Evolutionary conservation across 495 filamentous ascomycete species (phyloP).

Genomic region (Evernia prunastri): DNA sequence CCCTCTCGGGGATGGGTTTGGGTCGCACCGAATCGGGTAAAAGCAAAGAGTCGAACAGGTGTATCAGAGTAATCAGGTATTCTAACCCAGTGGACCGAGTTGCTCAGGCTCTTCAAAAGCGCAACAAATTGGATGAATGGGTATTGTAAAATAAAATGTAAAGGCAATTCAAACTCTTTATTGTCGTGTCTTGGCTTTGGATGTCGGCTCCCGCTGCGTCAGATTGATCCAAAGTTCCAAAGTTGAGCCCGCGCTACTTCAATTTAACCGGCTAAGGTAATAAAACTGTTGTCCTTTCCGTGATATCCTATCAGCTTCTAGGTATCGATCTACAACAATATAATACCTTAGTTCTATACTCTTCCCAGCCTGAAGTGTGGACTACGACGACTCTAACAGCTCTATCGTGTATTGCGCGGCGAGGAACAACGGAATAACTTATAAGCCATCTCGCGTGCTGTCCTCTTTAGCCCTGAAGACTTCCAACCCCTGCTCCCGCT

Average conservation of each 20-base stretch:
- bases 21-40: constrained; percentile 31
- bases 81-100: background rate
- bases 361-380: background rate
- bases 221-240: background rate
- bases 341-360: too few species aligned
- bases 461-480: background rate
- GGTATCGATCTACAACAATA: background rate
- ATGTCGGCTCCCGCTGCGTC: background rate
- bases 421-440: too few species aligned
- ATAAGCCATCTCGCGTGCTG: background rate
- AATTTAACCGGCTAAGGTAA: too few species aligned
- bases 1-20: constrained; percentile 26
- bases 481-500: constrained; percentile 13
- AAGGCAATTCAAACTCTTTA: background rate
- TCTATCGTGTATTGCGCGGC: background rate
- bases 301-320: background rate
- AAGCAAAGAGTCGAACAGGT: background rate
- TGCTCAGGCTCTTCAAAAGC: background rate
- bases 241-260: background rate
- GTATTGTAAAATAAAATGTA: background rate
- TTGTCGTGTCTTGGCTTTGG: background rate
- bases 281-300: background rate
- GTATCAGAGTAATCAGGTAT: background rate
- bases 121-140: background rate
- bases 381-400: background rate